phyloP scores from a whole-genome alignment of 2,329 filamentous ascomycete genomes.

The Colletotrichum theobromicola region DNA sequence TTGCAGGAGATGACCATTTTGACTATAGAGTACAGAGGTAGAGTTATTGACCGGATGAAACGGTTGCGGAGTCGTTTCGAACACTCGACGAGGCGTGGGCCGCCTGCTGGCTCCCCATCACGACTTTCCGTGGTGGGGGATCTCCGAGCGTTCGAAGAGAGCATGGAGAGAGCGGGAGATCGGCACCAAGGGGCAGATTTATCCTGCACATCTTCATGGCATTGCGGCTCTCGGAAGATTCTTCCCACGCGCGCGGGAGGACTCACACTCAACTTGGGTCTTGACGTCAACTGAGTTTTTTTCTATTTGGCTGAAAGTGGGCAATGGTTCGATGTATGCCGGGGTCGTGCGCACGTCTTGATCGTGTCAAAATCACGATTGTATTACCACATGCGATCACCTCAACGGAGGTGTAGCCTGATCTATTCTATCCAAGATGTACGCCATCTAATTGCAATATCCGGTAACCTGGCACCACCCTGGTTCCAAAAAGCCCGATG shows the following conservation, averaged over 20 bases:
- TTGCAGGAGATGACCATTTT: not conserved
- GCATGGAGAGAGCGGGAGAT: not conserved
- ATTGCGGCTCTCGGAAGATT: not conserved
- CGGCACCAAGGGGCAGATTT: not conserved
- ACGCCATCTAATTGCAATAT: not conserved
- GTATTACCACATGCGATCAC: not conserved
- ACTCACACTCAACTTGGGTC: not conserved
- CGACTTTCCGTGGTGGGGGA: not conserved
- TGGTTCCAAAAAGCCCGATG: not conserved
- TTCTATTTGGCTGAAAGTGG: not conserved
- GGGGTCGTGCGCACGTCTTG: not conserved
- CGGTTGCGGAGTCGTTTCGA: conserved; percentile 13
- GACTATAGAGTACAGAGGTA: not conserved
- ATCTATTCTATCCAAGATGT: not conserved
- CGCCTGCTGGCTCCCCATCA: not conserved
- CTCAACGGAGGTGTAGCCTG: not conserved
- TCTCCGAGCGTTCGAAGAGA: not conserved
- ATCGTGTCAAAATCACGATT: not conserved
- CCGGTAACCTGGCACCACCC: not conserved
- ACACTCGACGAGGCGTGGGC: not conserved
- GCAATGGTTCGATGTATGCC: not conserved
- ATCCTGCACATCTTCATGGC: not conserved
- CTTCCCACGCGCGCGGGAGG: not conserved
- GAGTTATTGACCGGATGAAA: conserved; percentile 7
- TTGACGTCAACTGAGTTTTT: not conserved